Evolutionary conservation across 257 asterid species (phyloP).

Genomic region (Solanum ahanhuiri): DNA sequence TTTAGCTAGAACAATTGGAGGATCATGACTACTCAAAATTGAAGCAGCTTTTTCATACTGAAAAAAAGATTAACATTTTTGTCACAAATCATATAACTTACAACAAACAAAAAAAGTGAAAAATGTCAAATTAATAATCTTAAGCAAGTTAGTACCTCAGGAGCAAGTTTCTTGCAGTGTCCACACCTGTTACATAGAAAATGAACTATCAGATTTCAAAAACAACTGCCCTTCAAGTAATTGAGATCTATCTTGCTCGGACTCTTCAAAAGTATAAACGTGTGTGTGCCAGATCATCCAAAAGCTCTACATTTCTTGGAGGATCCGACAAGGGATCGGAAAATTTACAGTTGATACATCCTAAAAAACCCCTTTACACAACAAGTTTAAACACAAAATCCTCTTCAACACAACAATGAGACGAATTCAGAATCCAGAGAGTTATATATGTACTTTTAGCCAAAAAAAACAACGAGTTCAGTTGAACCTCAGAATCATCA

Average conservation of each 20-base stretch:
- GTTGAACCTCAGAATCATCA: background rate
- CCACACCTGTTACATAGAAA: conserved; percentile 68
- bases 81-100: background rate
- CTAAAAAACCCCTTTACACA: background rate
- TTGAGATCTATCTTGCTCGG: background rate
- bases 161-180: conserved; percentile 82
- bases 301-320: background rate
- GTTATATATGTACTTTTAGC: background rate
- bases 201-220: background rate
- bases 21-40: conserved; percentile 52
- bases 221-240: background rate
- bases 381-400: background rate
- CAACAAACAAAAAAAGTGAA: background rate
- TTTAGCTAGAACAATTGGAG: conserved; percentile 66
- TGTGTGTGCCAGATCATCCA: rapidly evolving
- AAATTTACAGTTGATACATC: background rate
- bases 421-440: background rate
- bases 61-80: background rate
- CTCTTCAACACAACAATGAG: background rate
- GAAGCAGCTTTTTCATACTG: conserved; percentile 84
- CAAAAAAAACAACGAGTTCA: too few relatives aligned
- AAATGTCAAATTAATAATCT: background rate
- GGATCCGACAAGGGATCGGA: background rate
- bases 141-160: conserved; percentile 49
- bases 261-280: background rate